Base-by-base conservation (phyloP, 345 rosid species). In the Aethionema arabicum region DNA sequence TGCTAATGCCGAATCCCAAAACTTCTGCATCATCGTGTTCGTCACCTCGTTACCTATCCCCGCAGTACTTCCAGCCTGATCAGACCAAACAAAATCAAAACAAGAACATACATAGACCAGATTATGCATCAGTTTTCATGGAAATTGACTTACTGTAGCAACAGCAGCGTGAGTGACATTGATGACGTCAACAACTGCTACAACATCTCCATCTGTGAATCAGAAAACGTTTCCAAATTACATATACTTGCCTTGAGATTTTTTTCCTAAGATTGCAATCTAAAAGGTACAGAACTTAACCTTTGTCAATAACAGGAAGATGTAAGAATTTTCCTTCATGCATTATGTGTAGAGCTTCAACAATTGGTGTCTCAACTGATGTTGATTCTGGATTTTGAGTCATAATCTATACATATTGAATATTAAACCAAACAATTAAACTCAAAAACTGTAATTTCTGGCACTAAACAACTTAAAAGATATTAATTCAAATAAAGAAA, bases 1-100 rank as follows among this genome's bases (percentile, higher is more conserved):
- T 32, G 85, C 83, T 89, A 90, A 82, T 54, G 98, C 96, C 27
- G 99, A 90, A 80, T 95, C 99, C 98, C 99, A 95, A 81, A 95
- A 90, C 74, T 83, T 95, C 57, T 95, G 98, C 96, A 90, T 88
- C 96, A 90, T 79, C 11, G 91, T 67, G 85, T 72, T 79, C 48
- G 92, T 68, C 37, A 87, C 77, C 80, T 95, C 99, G 62, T 72
- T 86, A 58, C 70, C 85, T 62, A 80, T 68, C 71, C 87, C 99
- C 52, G 81, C 68, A 53, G 87, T 74, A 56, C 65, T 88, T 61
- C 98, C 96, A 46, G 74, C 96, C 99, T 95, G 72, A 32, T 11
- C 66, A 46, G 42, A 53, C 65, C 15, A 33, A 59, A 31, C 8
- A 13, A 14, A 56, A 32, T 36, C 3, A 33, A 69, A 69, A 55